Percentiles rank a stretch among this genome's conserved stretches.
Evolutionary conservation across 2,329 filamentous ascomycete species (phyloP).

Genomic region (Neonectria coccinea): DNA sequence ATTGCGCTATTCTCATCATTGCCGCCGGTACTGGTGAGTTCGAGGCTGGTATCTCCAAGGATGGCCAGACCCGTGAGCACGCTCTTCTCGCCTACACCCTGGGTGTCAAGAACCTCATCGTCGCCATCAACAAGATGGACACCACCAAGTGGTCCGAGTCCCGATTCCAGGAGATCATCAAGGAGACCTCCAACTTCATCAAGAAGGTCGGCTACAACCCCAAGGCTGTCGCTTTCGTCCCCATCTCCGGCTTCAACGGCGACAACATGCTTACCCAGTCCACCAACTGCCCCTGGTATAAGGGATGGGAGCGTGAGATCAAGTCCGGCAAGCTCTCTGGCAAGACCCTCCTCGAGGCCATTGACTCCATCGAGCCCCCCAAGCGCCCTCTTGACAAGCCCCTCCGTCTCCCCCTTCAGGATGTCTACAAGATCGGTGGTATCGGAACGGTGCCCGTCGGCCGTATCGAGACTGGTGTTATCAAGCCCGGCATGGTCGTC

Average conservation of each 20-base stretch:
- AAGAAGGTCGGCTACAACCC: slow-evolving; percentile 99
- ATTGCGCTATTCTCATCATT: slow-evolving; percentile 99
- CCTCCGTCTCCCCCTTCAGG: slow-evolving; percentile 99
- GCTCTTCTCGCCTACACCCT: slow-evolving; percentile 99
- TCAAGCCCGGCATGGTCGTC: slow-evolving; percentile 93
- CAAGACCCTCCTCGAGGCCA: slow-evolving; percentile 99
- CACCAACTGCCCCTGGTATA: slow-evolving; percentile 99
- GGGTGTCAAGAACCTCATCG: slow-evolving; percentile 99
- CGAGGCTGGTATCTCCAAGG: slow-evolving; percentile 99
- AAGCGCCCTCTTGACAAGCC: slow-evolving; percentile 98
- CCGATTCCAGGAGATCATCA: slow-evolving; percentile 99
- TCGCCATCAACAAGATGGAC: slow-evolving; percentile 99
- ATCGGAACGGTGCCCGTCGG: slow-evolving; percentile 99
- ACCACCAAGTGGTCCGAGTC: slow-evolving; percentile 98
- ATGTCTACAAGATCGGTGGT: slow-evolving; percentile 99
- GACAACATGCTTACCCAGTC: slow-evolving; percentile 98
- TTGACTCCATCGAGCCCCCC: slow-evolving; percentile 94
- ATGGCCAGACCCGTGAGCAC: slow-evolving; percentile 99
- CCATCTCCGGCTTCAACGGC: slow-evolving; percentile 99
- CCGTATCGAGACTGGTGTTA: slow-evolving; percentile 99
- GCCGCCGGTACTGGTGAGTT: slow-evolving; percentile 99
- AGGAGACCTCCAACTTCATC: slow-evolving; percentile 99
- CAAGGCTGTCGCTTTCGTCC: slow-evolving; percentile 97
- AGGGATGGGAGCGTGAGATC: slow-evolving; percentile 98
- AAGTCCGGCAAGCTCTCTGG: slow-evolving; percentile 88